phyloP scores from a whole-genome alignment of 495 filamentous ascomycete genomes.

The Aspergillus kassunensis region DNA sequence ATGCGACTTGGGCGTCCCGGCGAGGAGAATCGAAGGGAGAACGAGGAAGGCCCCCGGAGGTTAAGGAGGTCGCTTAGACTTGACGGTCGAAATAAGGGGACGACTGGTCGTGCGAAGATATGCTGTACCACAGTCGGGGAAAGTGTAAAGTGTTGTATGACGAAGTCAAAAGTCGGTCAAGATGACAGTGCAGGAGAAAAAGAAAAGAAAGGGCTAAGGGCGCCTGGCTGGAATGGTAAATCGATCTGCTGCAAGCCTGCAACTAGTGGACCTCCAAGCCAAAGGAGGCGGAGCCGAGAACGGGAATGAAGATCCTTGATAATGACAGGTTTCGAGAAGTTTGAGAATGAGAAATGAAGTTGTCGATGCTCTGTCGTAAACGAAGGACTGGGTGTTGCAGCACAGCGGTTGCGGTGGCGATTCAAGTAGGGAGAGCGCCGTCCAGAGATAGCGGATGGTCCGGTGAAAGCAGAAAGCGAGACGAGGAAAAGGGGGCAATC shows the following conservation, averaged over 20 bases:
- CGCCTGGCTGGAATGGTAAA: constrained; percentile 20
- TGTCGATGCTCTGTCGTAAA: neutral
- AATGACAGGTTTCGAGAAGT: neutral
- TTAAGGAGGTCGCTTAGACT: constrained; percentile 1
- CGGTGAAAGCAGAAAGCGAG: constrained; percentile 8
- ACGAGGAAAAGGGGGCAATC: constrained; percentile 4
- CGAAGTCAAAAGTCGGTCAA: constrained; percentile 44
- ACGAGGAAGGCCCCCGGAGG: constrained; percentile 3
- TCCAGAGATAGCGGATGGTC: neutral
- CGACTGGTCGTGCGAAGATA: constrained; percentile 24
- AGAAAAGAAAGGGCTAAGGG: constrained; percentile 21
- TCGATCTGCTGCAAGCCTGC: constrained; percentile 19
- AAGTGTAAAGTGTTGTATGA: constrained; percentile 38
- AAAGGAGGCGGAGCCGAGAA: constrained; percentile 18
- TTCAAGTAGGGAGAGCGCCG: constrained; percentile 4
- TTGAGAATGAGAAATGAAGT: neutral
- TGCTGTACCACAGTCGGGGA: constrained; percentile 36
- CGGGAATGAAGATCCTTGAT: constrained; percentile 17
- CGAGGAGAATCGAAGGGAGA: constrained; percentile 4
- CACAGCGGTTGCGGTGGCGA: constrained; percentile 14
- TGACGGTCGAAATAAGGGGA: constrained; percentile 24
- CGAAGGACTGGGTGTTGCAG: constrained; percentile 3
- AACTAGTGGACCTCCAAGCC: constrained; percentile 20
- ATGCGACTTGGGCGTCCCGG: neutral
- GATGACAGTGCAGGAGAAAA: constrained; percentile 28